Percentiles rank a stretch among this genome's conserved stretches.
Evolutionary conservation across 805 yeast genomes (phyloP).

Genomic region (Nematodospora valgi): DNA sequence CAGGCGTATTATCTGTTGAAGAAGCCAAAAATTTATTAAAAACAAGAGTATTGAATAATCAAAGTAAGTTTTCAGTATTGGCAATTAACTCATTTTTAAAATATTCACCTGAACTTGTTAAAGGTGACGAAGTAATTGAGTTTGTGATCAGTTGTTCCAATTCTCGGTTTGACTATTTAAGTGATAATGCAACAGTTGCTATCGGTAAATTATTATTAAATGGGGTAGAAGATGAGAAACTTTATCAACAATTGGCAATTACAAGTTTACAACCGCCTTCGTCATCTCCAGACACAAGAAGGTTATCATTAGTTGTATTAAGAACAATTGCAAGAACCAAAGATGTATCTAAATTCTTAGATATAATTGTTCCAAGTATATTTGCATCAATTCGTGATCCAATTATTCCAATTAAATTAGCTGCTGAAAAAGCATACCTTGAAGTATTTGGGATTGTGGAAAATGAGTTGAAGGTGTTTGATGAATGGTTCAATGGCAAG

Average conservation of each 20-base stretch:
- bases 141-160: conserved; percentile 45
- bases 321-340: conserved; percentile 72
- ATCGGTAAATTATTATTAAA: conserved; percentile 71
- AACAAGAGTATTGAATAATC: conserved; percentile 52
- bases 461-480: conserved; percentile 57
- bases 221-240: conserved; percentile 36
- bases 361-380: conserved; percentile 63
- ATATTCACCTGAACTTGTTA: conserved; percentile 60
- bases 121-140: conserved; percentile 46
- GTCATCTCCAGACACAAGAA: conserved; percentile 70
- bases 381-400: conserved; percentile 82
- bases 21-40: conserved; percentile 62
- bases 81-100: conserved; percentile 77
- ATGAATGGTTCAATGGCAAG: conserved; percentile 56
- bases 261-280: conserved; percentile 52
- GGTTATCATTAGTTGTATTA: conserved; percentile 71
- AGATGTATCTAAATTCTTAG: conserved; percentile 51
- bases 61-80: conserved; percentile 60
- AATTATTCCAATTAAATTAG: conserved; percentile 87
- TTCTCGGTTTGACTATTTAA: conserved; percentile 47
- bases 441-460: conserved; percentile 70
- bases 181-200: conserved; percentile 77
- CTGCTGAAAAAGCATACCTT: conserved; percentile 87
- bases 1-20: conserved; percentile 59
- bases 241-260: conserved; percentile 52